These are phyloP conservation scores for Lonicera japonica DNA, from an alignment of 129 eudicot genomes.

Conservation along the genomic window DNA sequence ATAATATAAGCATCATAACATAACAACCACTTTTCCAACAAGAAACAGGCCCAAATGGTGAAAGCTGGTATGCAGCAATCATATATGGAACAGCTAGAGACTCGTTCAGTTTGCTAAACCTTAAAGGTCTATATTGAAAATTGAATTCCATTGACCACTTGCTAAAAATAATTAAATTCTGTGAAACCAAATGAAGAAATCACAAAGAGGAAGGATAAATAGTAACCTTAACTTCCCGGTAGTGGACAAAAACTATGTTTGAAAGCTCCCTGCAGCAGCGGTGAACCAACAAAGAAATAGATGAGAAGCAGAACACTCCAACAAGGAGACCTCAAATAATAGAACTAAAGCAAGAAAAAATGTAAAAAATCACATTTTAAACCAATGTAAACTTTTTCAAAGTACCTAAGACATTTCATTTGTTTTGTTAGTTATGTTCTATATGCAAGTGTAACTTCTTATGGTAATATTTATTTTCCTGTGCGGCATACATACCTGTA, in stretches of 20 bases:
- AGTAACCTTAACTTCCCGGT: constrained; percentile 94
- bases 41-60: background rate
- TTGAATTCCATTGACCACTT: too few relatives aligned
- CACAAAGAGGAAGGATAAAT: constrained; percentile 7
- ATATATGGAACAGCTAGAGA: background rate
- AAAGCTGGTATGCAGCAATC: background rate
- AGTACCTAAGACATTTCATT: too few relatives aligned
- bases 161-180: constrained; percentile 4
- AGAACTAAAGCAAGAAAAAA: constrained; percentile 1
- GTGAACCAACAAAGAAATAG: constrained; percentile 18
- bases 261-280: constrained; percentile 72
- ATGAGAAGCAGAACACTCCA: constrained; percentile 6
- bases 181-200: background rate
- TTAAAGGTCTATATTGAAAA: background rate
- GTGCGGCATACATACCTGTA: too few relatives aligned
- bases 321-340: background rate
- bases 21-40: background rate
- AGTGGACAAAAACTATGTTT: constrained; percentile 92
- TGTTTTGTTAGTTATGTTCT: too few relatives aligned
- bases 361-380: too few relatives aligned
- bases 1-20: background rate
- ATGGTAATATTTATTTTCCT: too few relatives aligned
- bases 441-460: too few relatives aligned
- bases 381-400: too few relatives aligned
- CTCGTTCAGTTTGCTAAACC: background rate